Conservation (phyloP, 495 filamentous ascomycete genomes). For the Parachaetomium inaequale region DNA sequence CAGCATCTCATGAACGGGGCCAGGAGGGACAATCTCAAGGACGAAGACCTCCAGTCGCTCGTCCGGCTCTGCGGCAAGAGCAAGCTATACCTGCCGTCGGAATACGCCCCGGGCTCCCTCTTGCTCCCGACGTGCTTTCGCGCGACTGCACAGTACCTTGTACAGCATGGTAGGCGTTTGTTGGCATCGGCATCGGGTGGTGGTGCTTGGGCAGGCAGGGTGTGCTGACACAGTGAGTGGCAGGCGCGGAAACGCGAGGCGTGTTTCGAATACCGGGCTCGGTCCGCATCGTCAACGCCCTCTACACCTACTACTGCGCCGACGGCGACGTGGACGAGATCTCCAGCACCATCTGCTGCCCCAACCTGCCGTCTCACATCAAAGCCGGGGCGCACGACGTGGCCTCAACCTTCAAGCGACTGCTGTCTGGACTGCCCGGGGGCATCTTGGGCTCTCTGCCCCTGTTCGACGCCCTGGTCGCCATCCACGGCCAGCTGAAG, state of each 20-base stretch:
- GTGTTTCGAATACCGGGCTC: slow-evolving; percentile 66
- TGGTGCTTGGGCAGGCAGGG: too few relatives aligned
- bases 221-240: slow-evolving; percentile 20
- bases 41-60: slow-evolving; percentile 59
- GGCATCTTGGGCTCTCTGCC: slow-evolving; percentile 67
- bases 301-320: slow-evolving; percentile 62
- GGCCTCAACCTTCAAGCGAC: slow-evolving; percentile 65
- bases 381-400: slow-evolving; percentile 61
- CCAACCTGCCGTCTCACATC: slow-evolving; percentile 54
- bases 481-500: slow-evolving; percentile 56
- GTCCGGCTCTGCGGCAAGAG: slow-evolving; percentile 72
- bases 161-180: slow-evolving; percentile 56
- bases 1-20: slow-evolving; percentile 44
- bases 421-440: slow-evolving; percentile 66
- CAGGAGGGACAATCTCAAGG: slow-evolving; percentile 56
- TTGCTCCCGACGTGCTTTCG: slow-evolving; percentile 72
- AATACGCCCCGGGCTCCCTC: slow-evolving; percentile 61
- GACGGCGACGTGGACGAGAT: slow-evolving; percentile 47
- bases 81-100: slow-evolving; percentile 60
- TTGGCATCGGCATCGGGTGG: background rate
- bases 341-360: slow-evolving; percentile 50
- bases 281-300: slow-evolving; percentile 47
- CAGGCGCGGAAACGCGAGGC: slow-evolving; percentile 50
- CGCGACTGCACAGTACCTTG: slow-evolving; percentile 62
- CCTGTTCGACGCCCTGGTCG: slow-evolving; percentile 62